Evolutionary conservation across 1,284 basidiomycete species (phyloP).

Genomic region (Taiwanofungus camphoratus): DNA sequence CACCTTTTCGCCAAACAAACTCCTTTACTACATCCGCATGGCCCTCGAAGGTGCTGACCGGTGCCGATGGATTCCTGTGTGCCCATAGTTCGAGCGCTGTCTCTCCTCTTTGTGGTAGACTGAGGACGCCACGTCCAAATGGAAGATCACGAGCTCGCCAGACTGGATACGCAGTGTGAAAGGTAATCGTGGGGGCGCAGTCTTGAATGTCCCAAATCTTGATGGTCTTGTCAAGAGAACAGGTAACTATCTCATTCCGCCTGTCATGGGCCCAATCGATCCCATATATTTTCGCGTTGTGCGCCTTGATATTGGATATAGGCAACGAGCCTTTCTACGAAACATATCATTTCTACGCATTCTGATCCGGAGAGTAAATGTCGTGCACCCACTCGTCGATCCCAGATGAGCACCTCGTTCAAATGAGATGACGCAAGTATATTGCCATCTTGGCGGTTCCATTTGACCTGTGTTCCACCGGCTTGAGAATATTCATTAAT

Average conservation of each 20-base stretch:
- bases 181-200: slow-evolving; percentile 47
- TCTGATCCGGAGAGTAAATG: not conserved
- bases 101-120: slow-evolving; percentile 86
- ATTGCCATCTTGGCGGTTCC: slow-evolving; percentile 84
- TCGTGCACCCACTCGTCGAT: slow-evolving; percentile 58
- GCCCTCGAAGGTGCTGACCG: slow-evolving; percentile 80
- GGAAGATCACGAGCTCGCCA: slow-evolving; percentile 93
- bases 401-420: slow-evolving; percentile 83
- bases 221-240: slow-evolving; percentile 89
- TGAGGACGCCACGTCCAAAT: slow-evolving; percentile 87
- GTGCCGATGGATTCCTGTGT: slow-evolving; percentile 39
- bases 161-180: slow-evolving; percentile 82
- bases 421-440: slow-evolving; percentile 85
- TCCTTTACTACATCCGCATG: slow-evolving; percentile 95
- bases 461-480: slow-evolving; percentile 92
- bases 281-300: slow-evolving; percentile 87
- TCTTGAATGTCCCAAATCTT: slow-evolving; percentile 70
- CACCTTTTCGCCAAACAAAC: slow-evolving; percentile 88
- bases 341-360: slow-evolving; percentile 1
- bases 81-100: slow-evolving; percentile 84
- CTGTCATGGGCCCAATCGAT: slow-evolving; percentile 87
- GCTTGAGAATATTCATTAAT: slow-evolving; percentile 34
- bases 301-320: slow-evolving; percentile 69
- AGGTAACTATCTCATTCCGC: slow-evolving; percentile 81
- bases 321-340: slow-evolving; percentile 85